Base-by-base conservation (phyloP, 495 filamentous ascomycete genomes). In the Penicillium riverlandense region DNA sequence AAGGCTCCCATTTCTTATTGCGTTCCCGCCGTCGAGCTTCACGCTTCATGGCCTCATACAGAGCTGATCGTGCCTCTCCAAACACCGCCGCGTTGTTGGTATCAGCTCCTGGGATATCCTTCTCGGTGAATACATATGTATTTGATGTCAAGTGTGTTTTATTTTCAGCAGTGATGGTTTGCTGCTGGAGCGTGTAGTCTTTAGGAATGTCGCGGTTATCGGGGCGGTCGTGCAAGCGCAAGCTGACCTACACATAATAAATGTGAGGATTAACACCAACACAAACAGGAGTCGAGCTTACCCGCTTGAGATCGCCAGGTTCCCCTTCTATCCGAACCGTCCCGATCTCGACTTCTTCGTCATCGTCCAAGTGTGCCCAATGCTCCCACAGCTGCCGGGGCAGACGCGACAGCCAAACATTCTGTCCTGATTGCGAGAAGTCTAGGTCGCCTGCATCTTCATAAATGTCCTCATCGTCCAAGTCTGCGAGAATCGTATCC, bases 401-500 rank as follows among this genome's bases (percentile, higher is more conserved):
- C 7, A 95, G 69, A 40, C 86, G 80, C 14, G 84, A 80, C 16
- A 96, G 71, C 70, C 84, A 94, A 36, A 88, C 67, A 43, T 68
- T 69, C 39, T 74, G 69, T 12, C 63, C 65, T 8, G 74, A 67
- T 37, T 77, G 69, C 40, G 76, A 74, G 46, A 95, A 91, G 34
- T 86, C 82, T 29, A 95, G 71, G 50, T 96, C 90, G 40, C 87
- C 86, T 5, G 86, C 84, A 62, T 96, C 90, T 63, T 96, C 90
- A 48, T 88, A 88, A 45, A 86, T 70, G 52, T 88, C 86, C 16
- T 90, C 82, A 37, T 89, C 84, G 28, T 80, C 78, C 33, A 84
- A 66, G 37, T 70, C 72, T 16, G 69, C 71, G 28, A 85, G 78
- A 29, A 82, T 73, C 8, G 59, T 47, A 46, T 71, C 76, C 41